Base-by-base conservation (phyloP, 2,329 filamentous ascomycete genomes). In the Penicillium brasilianum region DNA sequence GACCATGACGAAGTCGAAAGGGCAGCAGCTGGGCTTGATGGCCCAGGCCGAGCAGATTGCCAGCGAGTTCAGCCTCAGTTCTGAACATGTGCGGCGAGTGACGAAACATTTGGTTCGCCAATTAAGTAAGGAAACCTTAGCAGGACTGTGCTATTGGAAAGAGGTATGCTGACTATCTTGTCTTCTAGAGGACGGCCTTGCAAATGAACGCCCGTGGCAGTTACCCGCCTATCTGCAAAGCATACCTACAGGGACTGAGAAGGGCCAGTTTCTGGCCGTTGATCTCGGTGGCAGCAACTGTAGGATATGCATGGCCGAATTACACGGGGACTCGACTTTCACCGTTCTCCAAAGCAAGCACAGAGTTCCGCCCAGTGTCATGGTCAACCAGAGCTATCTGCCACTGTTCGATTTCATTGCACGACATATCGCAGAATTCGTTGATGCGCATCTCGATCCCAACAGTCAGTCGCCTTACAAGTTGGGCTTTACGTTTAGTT, bases 261-360 rank as follows among this genome's bases (percentile, higher is more conserved):
- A 53, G 36, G 66, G 66, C 18, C 56, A 49, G 10, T 66, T 66
- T 49, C 50, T 69, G 4, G 67, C 66, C 2, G 62, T 69, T 16
- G 67, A 69, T 41, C 64, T 69, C 14, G 67, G 67, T 2, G 67
- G 67, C 16, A 68, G 60, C 22, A 69, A 69, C 39, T 69, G 64
- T 49, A 58, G 67, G 25, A 63, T 69, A 44, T 64, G 67, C 20
- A 58, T 66, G n/a, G 66, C 66, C 41, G 20, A 67, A 14, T 39
- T 69, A 18, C 53, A 66, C 4, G 67, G 67, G 7, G 58, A 69
- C 48, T 65, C 64, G 4, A 68, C 60, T 1, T 69, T 67, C 41
- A 62, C 59, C 13, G 55, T 62, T 8, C 20, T 54, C 2, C 67
- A 68, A 25, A 60, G 34, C 48, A 69, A 63, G 55, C 58, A 65